A percentile compares a stretch with the other conserved stretches of the same genome.
These are phyloP conservation scores for Friedmanniomyces endolithicus DNA, from an alignment of 495 filamentous ascomycete species.

Conservation along the genomic window DNA sequence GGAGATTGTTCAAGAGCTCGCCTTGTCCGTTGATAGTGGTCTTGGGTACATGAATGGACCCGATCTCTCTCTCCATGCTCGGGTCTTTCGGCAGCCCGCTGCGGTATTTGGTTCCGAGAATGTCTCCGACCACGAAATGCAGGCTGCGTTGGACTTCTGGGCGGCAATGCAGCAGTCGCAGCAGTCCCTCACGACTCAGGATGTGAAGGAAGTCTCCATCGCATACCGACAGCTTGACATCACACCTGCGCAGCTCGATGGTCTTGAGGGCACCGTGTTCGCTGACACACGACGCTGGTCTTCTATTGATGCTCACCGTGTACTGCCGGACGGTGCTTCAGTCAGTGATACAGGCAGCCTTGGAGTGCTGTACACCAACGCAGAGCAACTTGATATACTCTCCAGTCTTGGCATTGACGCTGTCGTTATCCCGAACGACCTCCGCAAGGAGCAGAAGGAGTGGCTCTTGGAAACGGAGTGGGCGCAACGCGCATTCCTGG, in stretches of 20 bases:
- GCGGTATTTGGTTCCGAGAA: slow-evolving; percentile 23
- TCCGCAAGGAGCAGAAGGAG: slow-evolving; percentile 42
- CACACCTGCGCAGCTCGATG: not conserved
- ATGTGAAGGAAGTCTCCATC: slow-evolving; percentile 20
- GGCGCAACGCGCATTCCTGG: slow-evolving; percentile 46
- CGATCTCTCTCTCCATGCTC: slow-evolving; percentile 26
- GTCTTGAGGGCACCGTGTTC: slow-evolving; percentile 2
- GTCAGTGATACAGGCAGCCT: not conserved
- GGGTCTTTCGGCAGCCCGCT: slow-evolving; percentile 21
- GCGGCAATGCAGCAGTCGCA: slow-evolving; percentile 19
- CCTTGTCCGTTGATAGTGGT: slow-evolving; percentile 43
- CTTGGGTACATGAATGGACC: slow-evolving; percentile 43
- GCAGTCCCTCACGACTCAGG: not conserved
- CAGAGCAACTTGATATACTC: not conserved
- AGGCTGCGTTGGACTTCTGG: slow-evolving; percentile 26
- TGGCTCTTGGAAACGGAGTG: slow-evolving; percentile 46
- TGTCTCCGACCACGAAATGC: slow-evolving; percentile 19
- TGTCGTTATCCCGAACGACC: slow-evolving; percentile 26
- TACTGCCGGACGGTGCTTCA: too few species aligned
- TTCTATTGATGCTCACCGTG: not conserved
- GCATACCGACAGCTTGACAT: not conserved
- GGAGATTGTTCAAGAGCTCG: slow-evolving; percentile 36
- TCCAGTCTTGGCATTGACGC: not conserved
- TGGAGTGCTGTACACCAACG: not conserved
- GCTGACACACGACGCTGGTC: slow-evolving; percentile 10